Conservation (phyloP, 208 protist species). For the Acanthamoeba castellanii region DNA sequence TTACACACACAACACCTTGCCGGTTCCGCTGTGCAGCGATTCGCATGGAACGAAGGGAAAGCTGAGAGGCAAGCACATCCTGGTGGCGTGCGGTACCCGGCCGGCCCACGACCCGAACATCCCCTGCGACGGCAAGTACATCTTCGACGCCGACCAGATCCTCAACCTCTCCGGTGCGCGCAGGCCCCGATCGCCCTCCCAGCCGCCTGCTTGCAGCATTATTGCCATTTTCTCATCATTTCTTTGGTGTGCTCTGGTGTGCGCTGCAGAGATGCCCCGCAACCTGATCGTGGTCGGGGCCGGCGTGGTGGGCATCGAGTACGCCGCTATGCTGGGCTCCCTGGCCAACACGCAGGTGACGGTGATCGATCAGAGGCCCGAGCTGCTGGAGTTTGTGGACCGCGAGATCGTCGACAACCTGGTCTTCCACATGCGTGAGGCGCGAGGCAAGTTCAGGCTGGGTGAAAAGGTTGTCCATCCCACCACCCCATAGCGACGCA, state of each 20-base stretch:
- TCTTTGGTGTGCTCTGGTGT: neutral
- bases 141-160: slow-evolving; percentile 77
- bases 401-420: slow-evolving; percentile 75
- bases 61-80: slow-evolving; percentile 60
- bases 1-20: neutral
- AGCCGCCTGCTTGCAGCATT: neutral
- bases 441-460: slow-evolving; percentile 70
- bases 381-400: slow-evolving; percentile 76
- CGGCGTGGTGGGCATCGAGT: slow-evolving; percentile 77
- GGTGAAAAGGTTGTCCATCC: slow-evolving; percentile 52
- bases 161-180: slow-evolving; percentile 44
- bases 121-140: slow-evolving; percentile 68
- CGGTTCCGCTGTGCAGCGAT: neutral
- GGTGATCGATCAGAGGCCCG: slow-evolving; percentile 73
- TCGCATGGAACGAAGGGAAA: neutral
- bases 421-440: slow-evolving; percentile 74
- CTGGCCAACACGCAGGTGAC: slow-evolving; percentile 36
- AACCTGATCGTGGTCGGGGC: slow-evolving; percentile 78
- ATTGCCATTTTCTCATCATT: neutral
- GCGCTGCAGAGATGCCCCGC: slow-evolving; percentile 63
- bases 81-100: slow-evolving; percentile 70
- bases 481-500: neutral
- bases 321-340: slow-evolving; percentile 71
- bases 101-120: slow-evolving; percentile 71
- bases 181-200: neutral